Base-by-base conservation (phyloP, 2,329 filamentous ascomycete species). In the Fusarium napiforme region DNA sequence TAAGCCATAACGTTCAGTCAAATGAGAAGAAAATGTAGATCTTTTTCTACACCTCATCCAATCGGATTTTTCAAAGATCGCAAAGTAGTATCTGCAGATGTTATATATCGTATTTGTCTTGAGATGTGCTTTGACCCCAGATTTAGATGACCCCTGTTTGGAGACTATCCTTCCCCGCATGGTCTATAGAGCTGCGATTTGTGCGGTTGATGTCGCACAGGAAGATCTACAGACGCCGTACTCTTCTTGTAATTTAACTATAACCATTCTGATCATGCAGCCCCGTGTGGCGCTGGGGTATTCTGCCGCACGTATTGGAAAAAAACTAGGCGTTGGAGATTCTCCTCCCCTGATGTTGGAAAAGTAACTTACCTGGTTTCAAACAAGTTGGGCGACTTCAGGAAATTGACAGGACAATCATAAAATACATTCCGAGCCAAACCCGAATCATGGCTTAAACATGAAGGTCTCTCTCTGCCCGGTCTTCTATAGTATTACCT, bases 391-490 rank as follows among this genome's bases (percentile, higher is more conserved):
- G 32, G 7, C 3, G 7, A 15, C 6, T 34, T 34, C 4, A 34
- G 32, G 14, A n/a, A n/a, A n/a, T n/a, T n/a, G n/a, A n/a, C n/a
- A n/a, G n/a, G n/a, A n/a, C n/a, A n/a, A n/a, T n/a, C n/a, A n/a
- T n/a, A n/a, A n/a, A n/a, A n/a, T n/a, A n/a, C n/a, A n/a, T n/a
- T n/a, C n/a, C n/a, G n/a, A n/a, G n/a, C n/a, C n/a, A n/a, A n/a
- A n/a, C n/a, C n/a, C n/a, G n/a, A n/a, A n/a, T n/a, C n/a, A n/a
- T n/a, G 34, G 15, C 3, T 36, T 9, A 36, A 18, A 36, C 15
- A 5, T 0, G 15, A 2, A 18, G 3, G 3, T 36, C 34, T 36
- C 34, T 16, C 15, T 36, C 34, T 36, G 0, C 8, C 3, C 3
- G 8, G 34, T 36, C 7, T 36, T 16, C 34, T 16, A 34, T 16